Evolutionary conservation across 768 basidiomycete genomes (phyloP), one percentile per base, ranked within the genome.

Genomic region (Trametes cinnabarina): DNA sequence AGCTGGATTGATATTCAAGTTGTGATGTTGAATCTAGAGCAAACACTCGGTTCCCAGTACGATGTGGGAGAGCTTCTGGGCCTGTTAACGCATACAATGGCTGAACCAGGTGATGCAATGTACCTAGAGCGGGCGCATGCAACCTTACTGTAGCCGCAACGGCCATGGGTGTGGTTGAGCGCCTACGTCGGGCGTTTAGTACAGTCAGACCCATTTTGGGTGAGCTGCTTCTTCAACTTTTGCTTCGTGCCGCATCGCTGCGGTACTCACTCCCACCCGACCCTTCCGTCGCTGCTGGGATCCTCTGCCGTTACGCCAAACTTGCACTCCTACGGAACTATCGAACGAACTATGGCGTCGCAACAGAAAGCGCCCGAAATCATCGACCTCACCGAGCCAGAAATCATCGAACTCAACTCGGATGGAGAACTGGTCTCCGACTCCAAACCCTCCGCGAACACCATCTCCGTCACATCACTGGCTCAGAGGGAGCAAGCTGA

Each of bases 351-450:
- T n/a, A 59, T 54, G 53, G 25, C 35, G 2, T 22, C 41, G 2
- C 10, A 60, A 11, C 20, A 10, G 4, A 53, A 49, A 11, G 14
- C 59, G 25, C 39, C 43, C 14, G 62, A 67, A 20, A 63, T 69
- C 19, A 69, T 69, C 28, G 68, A 69, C 51, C 59, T 69, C 39
- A 69, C 68, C 14, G 42, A 28, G 12, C 47, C 67, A 11, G 55
- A 60, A 9, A 32, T 62, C 43, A 65, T 69, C 46, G 62, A 65
- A 28, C 53, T 69, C 3, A 64, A 64, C 56, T 66, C 68, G 7
- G 67, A 67, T 39, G 63, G 57, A 19, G 60, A 65, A 10, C 35
- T 57, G 25, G 34, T 55, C 6, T 22, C 28, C 35, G 53, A 23
- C 42, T 25, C 43, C 23, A 26, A 20, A 10, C n/a, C 32, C 9